Evolutionary conservation across 2,329 filamentous ascomycete genomes (phyloP), one percentile per base, ranked within the genome.

Genomic region (Spiromastix sp.): DNA sequence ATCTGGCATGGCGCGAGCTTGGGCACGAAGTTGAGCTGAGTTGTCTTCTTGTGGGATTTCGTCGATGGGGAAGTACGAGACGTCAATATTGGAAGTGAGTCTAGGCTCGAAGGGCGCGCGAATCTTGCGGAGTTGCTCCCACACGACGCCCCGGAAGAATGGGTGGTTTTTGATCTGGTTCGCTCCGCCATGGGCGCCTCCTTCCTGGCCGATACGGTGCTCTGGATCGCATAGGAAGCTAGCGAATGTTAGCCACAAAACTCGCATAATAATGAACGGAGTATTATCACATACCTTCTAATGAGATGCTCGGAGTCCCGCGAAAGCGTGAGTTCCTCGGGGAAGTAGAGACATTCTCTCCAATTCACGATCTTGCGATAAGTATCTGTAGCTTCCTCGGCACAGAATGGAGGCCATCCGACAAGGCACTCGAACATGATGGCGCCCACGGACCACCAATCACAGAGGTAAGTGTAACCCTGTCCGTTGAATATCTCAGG

Each of bases 401-500:
- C 89, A 59, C 91, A 98, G 74, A 98, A 98, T 19, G 91, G 91
- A 37, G 91, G 91, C 91, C 91, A 98, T 51, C 91, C 91, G 42
- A 98, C 86, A 48, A 98, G 71, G 61, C 91, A 98, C 63, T 98
- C 91, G 52, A 96, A 98, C 91, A 98, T 96, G 64, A 98, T 98
- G 29, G 91, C 95, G 35, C 91, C 91, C 32, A 98, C 74, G 15
- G 85, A 93, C 91, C 91, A 98, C 91, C 91, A 98, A 68, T 98
- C 91, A 59, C 91, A 98, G 56, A 93, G 81, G 53, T 89, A 94
- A 39, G 85, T 85, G 66, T 98, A 98, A 32, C 91, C 91, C 52
- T 93, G 84, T 12, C 89, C 87, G 30, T 85, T 93, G 61, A 98
- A 96, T 50, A 98, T 96, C 59, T 98, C 91, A 2, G 91, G 91